A percentile compares a stretch with the other conserved stretches of the same genome.
phyloP scores from a whole-genome alignment of 495 filamentous ascomycete species.

The Elaphomyces granulatus region DNA sequence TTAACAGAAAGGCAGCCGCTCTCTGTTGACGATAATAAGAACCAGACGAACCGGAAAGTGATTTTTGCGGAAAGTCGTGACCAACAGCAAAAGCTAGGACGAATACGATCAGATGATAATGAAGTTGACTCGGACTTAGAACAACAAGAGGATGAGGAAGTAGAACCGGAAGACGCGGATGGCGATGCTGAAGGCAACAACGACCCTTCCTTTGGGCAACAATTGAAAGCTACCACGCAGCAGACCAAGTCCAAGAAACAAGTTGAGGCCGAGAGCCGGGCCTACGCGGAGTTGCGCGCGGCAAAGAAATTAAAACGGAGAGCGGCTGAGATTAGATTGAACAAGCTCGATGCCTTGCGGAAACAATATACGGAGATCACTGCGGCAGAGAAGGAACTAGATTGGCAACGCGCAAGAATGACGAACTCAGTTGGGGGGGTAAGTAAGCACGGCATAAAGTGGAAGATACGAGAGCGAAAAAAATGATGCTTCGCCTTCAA shows the following conservation, averaged over 20 bases:
- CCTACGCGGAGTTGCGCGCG: constrained; percentile 27
- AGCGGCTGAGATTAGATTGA: constrained; percentile 31
- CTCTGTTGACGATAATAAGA: constrained; percentile 7
- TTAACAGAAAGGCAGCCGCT: constrained; percentile 16
- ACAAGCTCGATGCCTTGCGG: constrained; percentile 47
- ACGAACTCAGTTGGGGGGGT: constrained; percentile 64
- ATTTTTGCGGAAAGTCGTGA: constrained; percentile 42
- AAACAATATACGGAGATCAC: constrained; percentile 56
- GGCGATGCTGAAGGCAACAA: constrained; percentile 15
- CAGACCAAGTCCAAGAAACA: constrained; percentile 28
- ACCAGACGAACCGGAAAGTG: constrained; percentile 24
- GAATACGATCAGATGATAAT: constrained; percentile 1
- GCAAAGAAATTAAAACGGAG: constrained; percentile 36
- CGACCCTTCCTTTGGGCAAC: constrained; percentile 16
- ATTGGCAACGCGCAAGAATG: constrained; percentile 66
- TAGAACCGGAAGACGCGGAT: constrained; percentile 17
- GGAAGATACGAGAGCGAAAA: constrained; percentile 73
- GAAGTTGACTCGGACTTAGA: background rate
- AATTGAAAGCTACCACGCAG: constrained; percentile 5
- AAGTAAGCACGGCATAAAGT: constrained; percentile 69
- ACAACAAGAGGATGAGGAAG: constrained; percentile 6
- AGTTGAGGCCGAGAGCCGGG: constrained; percentile 27
- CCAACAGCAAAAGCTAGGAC: constrained; percentile 30
- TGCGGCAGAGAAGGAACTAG: constrained; percentile 61
- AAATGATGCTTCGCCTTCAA: too few species aligned